phyloP scores from a whole-genome alignment of 768 basidiomycete genomes.

The Cyathus striatus region DNA sequence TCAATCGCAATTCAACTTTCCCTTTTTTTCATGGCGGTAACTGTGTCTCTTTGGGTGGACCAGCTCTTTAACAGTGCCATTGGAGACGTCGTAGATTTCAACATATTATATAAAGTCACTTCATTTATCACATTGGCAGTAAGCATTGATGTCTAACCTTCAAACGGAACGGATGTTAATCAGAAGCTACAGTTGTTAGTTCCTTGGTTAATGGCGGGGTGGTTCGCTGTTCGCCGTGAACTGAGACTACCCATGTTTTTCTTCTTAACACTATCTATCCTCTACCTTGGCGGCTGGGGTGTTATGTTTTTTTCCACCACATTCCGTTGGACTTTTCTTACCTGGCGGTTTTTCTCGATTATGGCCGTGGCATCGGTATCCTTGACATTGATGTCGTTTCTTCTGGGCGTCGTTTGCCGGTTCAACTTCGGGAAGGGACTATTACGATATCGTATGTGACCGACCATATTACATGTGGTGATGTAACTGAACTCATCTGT shows the following conservation, averaged over 20 bases:
- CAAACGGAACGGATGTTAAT: conserved; percentile 6
- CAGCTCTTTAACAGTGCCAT: conserved; percentile 66
- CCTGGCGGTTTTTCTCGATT: conserved; percentile 71
- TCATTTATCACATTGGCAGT: conserved; percentile 57
- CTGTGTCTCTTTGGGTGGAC: conserved; percentile 74
- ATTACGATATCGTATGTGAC: conserved; percentile 53
- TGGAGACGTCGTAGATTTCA: conserved; percentile 41
- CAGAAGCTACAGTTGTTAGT: conserved; percentile 44
- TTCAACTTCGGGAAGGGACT: conserved; percentile 78
- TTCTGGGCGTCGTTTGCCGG: conserved; percentile 63
- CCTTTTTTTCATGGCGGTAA: conserved; percentile 69
- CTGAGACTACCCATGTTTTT: conserved; percentile 49
- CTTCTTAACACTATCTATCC: conserved; percentile 56
- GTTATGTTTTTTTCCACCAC: conserved; percentile 68
- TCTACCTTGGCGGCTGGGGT: conserved; percentile 66
- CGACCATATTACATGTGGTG: neutral
- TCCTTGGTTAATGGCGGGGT: conserved; percentile 71
- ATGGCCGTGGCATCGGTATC: conserved; percentile 55
- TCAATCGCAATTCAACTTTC: conserved; percentile 75
- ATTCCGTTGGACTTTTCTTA: conserved; percentile 72
- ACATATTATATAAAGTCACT: conserved; percentile 47
- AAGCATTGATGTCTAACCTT: conserved; percentile 20
- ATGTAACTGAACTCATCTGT: conserved; percentile 8
- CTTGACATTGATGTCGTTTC: conserved; percentile 48
- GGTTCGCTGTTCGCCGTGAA: conserved; percentile 72